A percentile compares a stretch with the other conserved stretches of the same genome.
Evolutionary conservation across 148 eudicot species (phyloP).

Genomic region (Simmondsia chinensis): DNA sequence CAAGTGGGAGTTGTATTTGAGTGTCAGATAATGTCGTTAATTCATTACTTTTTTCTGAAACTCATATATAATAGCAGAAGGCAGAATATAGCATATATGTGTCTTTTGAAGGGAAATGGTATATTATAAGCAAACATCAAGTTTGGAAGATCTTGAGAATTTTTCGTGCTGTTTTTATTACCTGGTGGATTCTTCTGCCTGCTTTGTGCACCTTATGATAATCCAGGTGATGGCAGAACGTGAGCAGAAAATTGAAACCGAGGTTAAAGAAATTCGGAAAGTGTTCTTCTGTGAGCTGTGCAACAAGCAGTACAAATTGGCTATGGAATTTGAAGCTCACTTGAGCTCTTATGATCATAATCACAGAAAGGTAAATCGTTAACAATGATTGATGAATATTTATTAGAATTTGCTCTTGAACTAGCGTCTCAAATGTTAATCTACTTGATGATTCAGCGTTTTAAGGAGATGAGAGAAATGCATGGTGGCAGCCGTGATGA

Average conservation of each 20-base stretch:
- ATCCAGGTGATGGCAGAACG: slow-evolving; percentile 99
- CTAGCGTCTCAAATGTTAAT: slow-evolving; percentile 1
- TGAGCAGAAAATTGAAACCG: slow-evolving; percentile 93
- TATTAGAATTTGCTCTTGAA: not conserved
- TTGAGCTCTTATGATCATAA: slow-evolving; percentile 97
- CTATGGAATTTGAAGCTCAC: slow-evolving; percentile 96
- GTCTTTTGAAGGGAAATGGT: slow-evolving; percentile 93
- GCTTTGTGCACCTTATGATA: slow-evolving; percentile 97
- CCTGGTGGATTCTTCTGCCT: slow-evolving; percentile 99
- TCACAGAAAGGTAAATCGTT: slow-evolving; percentile 70
- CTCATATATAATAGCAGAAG: slow-evolving; percentile 79
- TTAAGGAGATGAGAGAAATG: slow-evolving; percentile 95
- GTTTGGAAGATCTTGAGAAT: slow-evolving; percentile 96
- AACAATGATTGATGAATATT: not conserved
- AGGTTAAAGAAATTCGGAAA: slow-evolving; percentile 89
- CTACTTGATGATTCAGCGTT: slow-evolving; percentile 40
- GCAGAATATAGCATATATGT: slow-evolving; percentile 92
- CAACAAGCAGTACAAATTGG: slow-evolving; percentile 95
- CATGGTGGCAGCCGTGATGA: slow-evolving; percentile 94
- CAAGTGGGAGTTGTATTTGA: slow-evolving; percentile 3
- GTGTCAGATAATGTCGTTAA: slow-evolving; percentile 35
- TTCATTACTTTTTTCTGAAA: slow-evolving; percentile 64
- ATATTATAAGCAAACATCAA: slow-evolving; percentile 74
- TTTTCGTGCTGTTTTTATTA: slow-evolving; percentile 99
- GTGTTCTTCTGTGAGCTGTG: slow-evolving; percentile 90